phyloP scores from a whole-genome alignment of 139 green algal genomes.

The Micromonas commoda region DNA sequence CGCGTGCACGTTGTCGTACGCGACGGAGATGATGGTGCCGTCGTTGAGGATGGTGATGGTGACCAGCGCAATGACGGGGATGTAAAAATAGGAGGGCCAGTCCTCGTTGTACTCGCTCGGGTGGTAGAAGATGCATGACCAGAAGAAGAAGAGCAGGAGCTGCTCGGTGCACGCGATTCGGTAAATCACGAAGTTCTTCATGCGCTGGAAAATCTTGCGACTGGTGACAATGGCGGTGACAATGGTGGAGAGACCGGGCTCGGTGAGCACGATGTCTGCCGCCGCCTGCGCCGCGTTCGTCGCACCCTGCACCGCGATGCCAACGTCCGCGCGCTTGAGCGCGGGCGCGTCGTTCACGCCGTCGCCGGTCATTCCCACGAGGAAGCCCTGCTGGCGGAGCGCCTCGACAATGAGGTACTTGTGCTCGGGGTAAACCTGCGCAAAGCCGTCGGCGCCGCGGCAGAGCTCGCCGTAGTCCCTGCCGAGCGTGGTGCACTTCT shows the following conservation, averaged over 20 bases:
- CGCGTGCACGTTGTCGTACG: slow-evolving; percentile 71
- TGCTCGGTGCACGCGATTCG: slow-evolving; percentile 57
- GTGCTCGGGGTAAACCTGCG: slow-evolving; percentile 67
- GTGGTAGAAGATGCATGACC: slow-evolving; percentile 62
- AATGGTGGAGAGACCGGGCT: slow-evolving; percentile 65
- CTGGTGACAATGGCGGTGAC: slow-evolving; percentile 65
- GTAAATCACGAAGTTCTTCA: slow-evolving; percentile 81
- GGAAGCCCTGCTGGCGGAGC: slow-evolving; percentile 16
- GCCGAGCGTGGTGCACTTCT: slow-evolving; percentile 38
- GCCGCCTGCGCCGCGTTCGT: slow-evolving; percentile 78
- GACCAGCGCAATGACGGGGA: slow-evolving; percentile 79
- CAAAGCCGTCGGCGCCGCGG: slow-evolving; percentile 66
- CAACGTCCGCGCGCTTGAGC: slow-evolving; percentile 74
- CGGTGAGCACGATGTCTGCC: slow-evolving; percentile 83
- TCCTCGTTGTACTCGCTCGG: slow-evolving; percentile 52
- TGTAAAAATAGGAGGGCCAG: slow-evolving; percentile 64
- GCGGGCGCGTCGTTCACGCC: slow-evolving; percentile 86
- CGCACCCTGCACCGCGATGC: slow-evolving; percentile 70
- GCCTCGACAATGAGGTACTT: slow-evolving; percentile 69
- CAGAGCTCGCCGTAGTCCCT: slow-evolving; percentile 62
- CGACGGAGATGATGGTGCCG: slow-evolving; percentile 76
- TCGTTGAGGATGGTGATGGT: slow-evolving; percentile 90
- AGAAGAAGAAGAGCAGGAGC: slow-evolving; percentile 84
- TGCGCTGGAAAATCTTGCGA: slow-evolving; percentile 71
- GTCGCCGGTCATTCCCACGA: slow-evolving; percentile 74